phyloP scores from a whole-genome alignment of 176 grass and related monocot genomes.

The Carex pumila region DNA sequence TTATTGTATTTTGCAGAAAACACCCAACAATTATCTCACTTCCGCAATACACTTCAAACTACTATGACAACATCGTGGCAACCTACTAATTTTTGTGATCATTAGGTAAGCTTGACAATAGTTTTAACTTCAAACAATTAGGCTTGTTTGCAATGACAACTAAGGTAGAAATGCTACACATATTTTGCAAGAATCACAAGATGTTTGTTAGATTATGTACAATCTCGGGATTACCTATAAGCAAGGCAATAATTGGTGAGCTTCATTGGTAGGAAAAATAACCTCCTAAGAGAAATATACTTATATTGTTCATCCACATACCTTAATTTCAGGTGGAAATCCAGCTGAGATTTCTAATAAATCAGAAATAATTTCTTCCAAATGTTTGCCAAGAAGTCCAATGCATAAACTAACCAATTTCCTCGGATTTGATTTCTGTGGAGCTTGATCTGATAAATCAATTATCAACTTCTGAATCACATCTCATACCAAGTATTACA shows the following conservation, averaged over 20 bases:
- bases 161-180: background rate
- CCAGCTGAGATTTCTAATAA: conserved; percentile 54
- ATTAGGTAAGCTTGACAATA: background rate
- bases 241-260: background rate
- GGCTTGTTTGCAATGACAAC: background rate
- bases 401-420: conserved; percentile 80
- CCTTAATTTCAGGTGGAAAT: conserved; percentile 91
- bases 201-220: background rate
- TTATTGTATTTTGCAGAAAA: background rate
- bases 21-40: background rate
- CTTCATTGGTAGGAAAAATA: background rate
- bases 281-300: background rate
- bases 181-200: background rate
- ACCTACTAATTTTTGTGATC: background rate
- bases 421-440: conserved; percentile 48
- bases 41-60: background rate
- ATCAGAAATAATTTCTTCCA: conserved; percentile 76
- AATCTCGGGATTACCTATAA: background rate
- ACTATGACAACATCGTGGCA: background rate
- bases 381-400: conserved; percentile 77
- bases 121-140: background rate
- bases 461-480: background rate
- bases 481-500: background rate
- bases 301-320: conserved; percentile 22
- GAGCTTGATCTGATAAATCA: conserved; percentile 47